phyloP scores from a whole-genome alignment of 495 filamentous ascomycete genomes.

The Penicillium verhagenii region DNA sequence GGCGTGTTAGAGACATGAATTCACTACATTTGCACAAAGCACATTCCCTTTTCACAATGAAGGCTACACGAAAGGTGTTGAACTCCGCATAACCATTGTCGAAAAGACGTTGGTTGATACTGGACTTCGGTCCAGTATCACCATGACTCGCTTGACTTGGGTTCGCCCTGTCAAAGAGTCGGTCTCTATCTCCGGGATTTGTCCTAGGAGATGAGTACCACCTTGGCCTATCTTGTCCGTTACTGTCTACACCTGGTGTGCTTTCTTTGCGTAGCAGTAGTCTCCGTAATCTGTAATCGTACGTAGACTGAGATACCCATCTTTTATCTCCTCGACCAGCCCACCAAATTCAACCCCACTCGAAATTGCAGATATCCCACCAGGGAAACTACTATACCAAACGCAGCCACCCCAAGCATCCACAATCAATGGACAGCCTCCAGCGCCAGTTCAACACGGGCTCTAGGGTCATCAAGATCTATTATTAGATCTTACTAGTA shows the following conservation, averaged over 20 bases:
- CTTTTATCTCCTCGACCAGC: not conserved
- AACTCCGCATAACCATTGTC: constrained; percentile 52
- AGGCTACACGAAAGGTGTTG: constrained; percentile 50
- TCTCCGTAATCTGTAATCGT: constrained; percentile 11
- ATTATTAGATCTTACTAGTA: no score
- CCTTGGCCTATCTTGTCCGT: constrained; percentile 32
- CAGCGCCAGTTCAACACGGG: no score
- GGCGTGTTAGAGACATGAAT: constrained; percentile 49
- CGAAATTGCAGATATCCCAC: not conserved
- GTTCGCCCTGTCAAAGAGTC: constrained; percentile 26
- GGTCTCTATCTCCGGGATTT: constrained; percentile 15
- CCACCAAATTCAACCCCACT: not conserved
- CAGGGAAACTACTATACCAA: no score
- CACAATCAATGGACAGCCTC: no score
- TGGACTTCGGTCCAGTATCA: constrained; percentile 9
- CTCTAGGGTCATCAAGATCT: no score
- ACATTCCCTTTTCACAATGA: constrained; percentile 49
- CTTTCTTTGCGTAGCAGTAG: constrained; percentile 22
- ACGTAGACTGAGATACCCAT: not conserved
- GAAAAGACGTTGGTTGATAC: constrained; percentile 36
- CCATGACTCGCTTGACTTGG: constrained; percentile 26
- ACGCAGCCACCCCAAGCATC: no score
- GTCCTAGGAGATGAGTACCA: constrained; percentile 13
- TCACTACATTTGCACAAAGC: constrained; percentile 36
- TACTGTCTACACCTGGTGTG: constrained; percentile 25